These are phyloP conservation scores for Thermoascus crustaceus DNA, from an alignment of 2,329 filamentous ascomycete species.

Conservation along the genomic window DNA sequence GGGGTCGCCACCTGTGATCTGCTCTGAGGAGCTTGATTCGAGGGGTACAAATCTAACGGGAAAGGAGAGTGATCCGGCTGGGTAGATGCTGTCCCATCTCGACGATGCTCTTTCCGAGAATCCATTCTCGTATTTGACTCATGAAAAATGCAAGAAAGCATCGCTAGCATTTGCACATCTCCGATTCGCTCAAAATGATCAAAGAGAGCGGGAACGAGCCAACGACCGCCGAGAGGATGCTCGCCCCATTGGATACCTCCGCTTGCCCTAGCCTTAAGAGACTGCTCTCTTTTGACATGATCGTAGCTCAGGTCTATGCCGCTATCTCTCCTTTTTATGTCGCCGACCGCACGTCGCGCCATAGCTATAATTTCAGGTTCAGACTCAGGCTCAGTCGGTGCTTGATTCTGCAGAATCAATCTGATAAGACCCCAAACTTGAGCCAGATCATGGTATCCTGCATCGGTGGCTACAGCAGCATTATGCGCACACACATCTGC, in stretches of 20 bases:
- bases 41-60: conserved; percentile 41
- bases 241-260: conserved; percentile 49
- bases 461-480: conserved; percentile 63
- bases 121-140: conserved; percentile 38
- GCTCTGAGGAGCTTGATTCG: conserved; percentile 31
- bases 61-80: conserved; percentile 38
- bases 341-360: conserved; percentile 53
- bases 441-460: conserved; percentile 63
- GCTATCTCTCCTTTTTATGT: conserved; percentile 31
- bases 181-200: conserved; percentile 52
- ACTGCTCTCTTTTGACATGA: conserved; percentile 23
- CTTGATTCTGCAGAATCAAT: conserved; percentile 67
- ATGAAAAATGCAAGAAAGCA: conserved; percentile 53
- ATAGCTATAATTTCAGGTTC: conserved; percentile 60
- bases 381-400: conserved; percentile 58
- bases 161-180: conserved; percentile 60
- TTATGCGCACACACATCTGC: conserved; percentile 80
- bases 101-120: conserved; percentile 13
- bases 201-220: conserved; percentile 51
- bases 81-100: conserved; percentile 20
- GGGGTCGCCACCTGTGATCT: conserved; percentile 34
- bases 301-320: conserved; percentile 25
- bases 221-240: conserved; percentile 47
- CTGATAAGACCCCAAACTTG: conserved; percentile 77
- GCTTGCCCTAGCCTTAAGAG: conserved; percentile 28